Evolutionary conservation across 1,284 basidiomycete genomes (phyloP).

Genomic region (Inonotus obliquus): DNA sequence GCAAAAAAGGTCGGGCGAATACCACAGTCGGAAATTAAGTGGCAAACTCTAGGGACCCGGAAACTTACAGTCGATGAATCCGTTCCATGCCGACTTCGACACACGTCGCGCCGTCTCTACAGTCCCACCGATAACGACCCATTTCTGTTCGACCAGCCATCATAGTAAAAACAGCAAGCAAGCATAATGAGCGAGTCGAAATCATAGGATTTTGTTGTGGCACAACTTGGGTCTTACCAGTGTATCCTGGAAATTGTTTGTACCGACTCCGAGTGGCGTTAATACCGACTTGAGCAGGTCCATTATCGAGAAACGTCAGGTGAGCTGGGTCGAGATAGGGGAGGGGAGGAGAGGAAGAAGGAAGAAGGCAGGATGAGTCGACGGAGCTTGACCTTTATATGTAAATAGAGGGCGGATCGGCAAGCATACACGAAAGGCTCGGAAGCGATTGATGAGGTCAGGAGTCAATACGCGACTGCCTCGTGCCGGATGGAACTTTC

Average conservation of each 20-base stretch:
- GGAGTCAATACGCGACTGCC: conserved; percentile 10
- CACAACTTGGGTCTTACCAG: conserved; percentile 37
- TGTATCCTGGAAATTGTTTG: conserved; percentile 58
- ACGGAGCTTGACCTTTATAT: conserved; percentile 13
- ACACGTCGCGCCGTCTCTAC: conserved; percentile 70
- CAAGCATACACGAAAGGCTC: conserved; percentile 1
- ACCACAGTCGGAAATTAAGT: neutral
- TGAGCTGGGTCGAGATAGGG: conserved; percentile 1
- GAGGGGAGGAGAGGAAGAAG: conserved; percentile 22
- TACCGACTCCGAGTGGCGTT: conserved; percentile 54
- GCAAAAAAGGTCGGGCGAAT: neutral
- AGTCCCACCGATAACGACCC: conserved; percentile 75
- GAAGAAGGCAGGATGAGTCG: conserved; percentile 1
- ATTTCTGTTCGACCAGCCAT: conserved; percentile 44
- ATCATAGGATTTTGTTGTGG: neutral
- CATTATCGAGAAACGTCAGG: conserved; percentile 36
- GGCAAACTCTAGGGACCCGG: neutral
- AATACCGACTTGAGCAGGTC: conserved; percentile 54
- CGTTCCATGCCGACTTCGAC: conserved; percentile 79
- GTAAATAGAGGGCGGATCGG: conserved; percentile 5
- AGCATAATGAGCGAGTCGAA: neutral
- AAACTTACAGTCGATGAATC: conserved; percentile 74
- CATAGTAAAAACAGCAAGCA: neutral
- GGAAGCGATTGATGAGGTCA: neutral
- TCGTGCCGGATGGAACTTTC: conserved; percentile 10